Evolutionary conservation across 768 basidiomycete genomes (phyloP).

Genomic region (Hypholoma fasciculare): DNA sequence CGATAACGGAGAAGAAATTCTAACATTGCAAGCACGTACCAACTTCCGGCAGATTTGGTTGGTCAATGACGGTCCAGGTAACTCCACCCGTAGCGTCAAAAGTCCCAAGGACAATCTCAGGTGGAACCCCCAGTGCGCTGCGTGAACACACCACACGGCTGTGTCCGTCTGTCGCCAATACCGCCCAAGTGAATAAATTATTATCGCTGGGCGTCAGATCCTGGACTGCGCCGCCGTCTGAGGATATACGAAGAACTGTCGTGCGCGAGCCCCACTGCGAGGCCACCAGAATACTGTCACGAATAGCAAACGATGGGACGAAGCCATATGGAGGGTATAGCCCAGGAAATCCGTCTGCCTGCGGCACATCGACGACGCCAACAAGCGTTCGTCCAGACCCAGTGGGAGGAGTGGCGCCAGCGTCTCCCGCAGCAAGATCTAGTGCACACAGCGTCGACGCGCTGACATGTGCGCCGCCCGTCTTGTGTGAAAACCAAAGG

Average conservation of each 20-base stretch:
- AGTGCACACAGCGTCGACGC: slow-evolving; percentile 50
- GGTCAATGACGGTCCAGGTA: slow-evolving; percentile 43
- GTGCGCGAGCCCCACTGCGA: slow-evolving; percentile 57
- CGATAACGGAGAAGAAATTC: not conserved
- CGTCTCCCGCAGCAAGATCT: slow-evolving; percentile 28
- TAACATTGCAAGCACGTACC: slow-evolving; percentile 30
- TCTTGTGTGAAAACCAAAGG: slow-evolving; percentile 54
- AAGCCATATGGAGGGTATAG: slow-evolving; percentile 57
- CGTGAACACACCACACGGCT: slow-evolving; percentile 45
- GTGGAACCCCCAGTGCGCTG: slow-evolving; percentile 47
- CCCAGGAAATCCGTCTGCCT: slow-evolving; percentile 53
- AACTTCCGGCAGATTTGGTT: slow-evolving; percentile 35
- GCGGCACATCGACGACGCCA: slow-evolving; percentile 38
- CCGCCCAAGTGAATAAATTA: slow-evolving; percentile 49
- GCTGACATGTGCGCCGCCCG: slow-evolving; percentile 62
- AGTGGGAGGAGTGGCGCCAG: not conserved
- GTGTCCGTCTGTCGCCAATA: slow-evolving; percentile 49
- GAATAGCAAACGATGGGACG: slow-evolving; percentile 31
- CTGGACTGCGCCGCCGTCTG: slow-evolving; percentile 36
- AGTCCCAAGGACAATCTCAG: slow-evolving; percentile 50
- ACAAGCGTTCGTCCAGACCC: slow-evolving; percentile 30
- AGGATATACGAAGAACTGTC: slow-evolving; percentile 48
- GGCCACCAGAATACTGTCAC: slow-evolving; percentile 32
- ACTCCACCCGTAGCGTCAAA: slow-evolving; percentile 23
- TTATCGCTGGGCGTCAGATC: slow-evolving; percentile 43